Conservation (phyloP, 257 asterid genomes). For the Ehretia macrophylla region DNA sequence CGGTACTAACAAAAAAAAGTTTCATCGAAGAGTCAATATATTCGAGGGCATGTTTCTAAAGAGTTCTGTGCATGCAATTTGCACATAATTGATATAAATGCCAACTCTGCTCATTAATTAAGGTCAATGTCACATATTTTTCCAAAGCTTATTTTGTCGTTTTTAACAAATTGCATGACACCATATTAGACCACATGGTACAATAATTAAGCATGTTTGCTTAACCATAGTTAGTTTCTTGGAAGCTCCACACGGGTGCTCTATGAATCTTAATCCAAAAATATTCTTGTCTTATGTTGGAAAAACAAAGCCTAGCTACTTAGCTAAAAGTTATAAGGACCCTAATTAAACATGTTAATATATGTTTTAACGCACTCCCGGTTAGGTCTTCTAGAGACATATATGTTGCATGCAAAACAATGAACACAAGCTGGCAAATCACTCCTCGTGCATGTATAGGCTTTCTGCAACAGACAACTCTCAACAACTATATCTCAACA, state of each 20-base stretch:
- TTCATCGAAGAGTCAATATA: too few species aligned
- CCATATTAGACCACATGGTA: neutral
- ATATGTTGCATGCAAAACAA: conserved; percentile 12
- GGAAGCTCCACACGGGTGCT: conserved; percentile 12
- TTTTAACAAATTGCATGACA: neutral
- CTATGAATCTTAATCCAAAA: conserved; percentile 8
- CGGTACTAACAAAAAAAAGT: too few species aligned
- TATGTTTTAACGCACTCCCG: neutral
- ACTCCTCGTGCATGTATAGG: conserved; percentile 4
- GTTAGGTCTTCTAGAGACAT: neutral
- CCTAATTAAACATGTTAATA: neutral
- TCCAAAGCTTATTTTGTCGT: neutral
- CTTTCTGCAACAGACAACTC: neutral
- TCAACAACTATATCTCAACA: neutral
- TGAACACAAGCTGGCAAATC: conserved; percentile 24
- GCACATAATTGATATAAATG: too few species aligned
- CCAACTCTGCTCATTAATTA: too few species aligned
- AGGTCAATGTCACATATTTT: too few species aligned
- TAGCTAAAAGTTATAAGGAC: too few species aligned
- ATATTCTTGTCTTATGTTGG: conserved; percentile 4
- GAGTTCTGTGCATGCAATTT: too few species aligned
- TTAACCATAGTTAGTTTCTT: conserved; percentile 8
- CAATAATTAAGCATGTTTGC: conserved; percentile 1
- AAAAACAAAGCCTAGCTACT: neutral
- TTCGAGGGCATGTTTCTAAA: too few species aligned